Base-by-base conservation (phyloP, 768 basidiomycete genomes). In the Boletus subcaerulescens region DNA sequence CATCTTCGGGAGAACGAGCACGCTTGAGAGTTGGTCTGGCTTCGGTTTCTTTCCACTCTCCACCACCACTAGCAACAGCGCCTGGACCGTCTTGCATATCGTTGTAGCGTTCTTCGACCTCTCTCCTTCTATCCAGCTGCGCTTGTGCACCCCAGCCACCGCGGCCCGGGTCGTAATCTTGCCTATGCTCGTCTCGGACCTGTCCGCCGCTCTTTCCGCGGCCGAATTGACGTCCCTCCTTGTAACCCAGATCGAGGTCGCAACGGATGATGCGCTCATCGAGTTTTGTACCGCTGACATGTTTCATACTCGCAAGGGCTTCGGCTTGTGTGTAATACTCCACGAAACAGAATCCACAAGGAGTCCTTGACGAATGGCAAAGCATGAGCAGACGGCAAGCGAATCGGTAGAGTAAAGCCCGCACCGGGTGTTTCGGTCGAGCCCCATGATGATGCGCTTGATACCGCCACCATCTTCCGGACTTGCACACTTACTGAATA, bases 261-360 rank as follows among this genome's bases (percentile, higher is more conserved):
- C 95, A 98, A 45, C 97, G 89, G 59, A 99, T 96, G 63, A 99
- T 92, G 33, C 97, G 89, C 73, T 99, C 97, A 72, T 99, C 97
- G 20, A 99, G 85, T 76, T 98, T 98, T 35, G 95, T 94, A n/a
- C 96, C 97, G 48, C 91, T 93, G 63, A 98, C 84, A 71, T 97
- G 95, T 45, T 89, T 86, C 83, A 98, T 86, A 58, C 89, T 87
- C 40, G 93, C 91, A 39, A 97, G 77, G 17, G 97, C 96, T 72
- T 98, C 95, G 6, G 85, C 79, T 65, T 98, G 93, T 11, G 92
- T 92, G 69, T 98, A 98, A 69, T 91, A 99, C 69, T 93, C 91
- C 54, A 95, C 95, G 62, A 94, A 98, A 75, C 96, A 94, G 71
- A 97, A 94, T 22, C 96, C 89, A 65, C 92, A 94, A 0, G 92